phyloP scores from a whole-genome alignment of 2,329 filamentous ascomycete genomes.

The Amauroascus verrucosus region DNA sequence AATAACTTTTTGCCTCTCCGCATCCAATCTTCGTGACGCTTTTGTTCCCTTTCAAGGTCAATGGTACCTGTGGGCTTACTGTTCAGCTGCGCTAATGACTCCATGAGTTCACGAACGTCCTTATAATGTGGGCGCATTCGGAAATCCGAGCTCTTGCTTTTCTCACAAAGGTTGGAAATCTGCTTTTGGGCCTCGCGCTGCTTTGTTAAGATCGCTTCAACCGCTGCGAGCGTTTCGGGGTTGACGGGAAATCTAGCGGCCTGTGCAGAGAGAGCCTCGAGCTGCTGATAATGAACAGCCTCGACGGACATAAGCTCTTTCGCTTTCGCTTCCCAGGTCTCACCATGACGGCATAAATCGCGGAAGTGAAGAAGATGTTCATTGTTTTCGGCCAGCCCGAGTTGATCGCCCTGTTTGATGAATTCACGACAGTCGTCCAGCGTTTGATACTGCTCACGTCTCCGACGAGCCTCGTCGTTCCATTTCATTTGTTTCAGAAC shows the following conservation, averaged over 20 bases:
- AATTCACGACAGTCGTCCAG: constrained; percentile 70
- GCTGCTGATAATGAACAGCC: constrained; percentile 81
- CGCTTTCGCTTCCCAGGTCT: constrained; percentile 86
- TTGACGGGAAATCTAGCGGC: constrained; percentile 72
- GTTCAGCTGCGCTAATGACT: constrained; percentile 76
- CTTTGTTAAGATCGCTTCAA: constrained; percentile 89
- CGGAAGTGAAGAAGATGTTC: constrained; percentile 66
- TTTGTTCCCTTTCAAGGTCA: constrained; percentile 88
- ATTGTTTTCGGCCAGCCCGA: constrained; percentile 70
- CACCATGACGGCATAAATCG: constrained; percentile 64
- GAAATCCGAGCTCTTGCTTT: constrained; percentile 64
- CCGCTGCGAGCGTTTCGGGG: constrained; percentile 63
- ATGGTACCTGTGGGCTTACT: constrained; percentile 85
- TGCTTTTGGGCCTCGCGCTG: constrained; percentile 88
- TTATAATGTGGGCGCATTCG: constrained; percentile 72
- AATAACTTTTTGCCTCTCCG: constrained; percentile 94
- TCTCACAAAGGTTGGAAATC: constrained; percentile 70
- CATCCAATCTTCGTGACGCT: constrained; percentile 98
- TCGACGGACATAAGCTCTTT: constrained; percentile 89
- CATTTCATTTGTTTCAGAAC: constrained; percentile 79
- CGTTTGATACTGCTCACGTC: constrained; percentile 56
- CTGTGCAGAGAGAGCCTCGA: constrained; percentile 82
- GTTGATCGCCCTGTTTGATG: constrained; percentile 63
- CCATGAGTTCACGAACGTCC: constrained; percentile 84
- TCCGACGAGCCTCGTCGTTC: constrained; percentile 66